Conservation (phyloP, 257 asterid genomes). For the Paraleonurus japonicus region DNA sequence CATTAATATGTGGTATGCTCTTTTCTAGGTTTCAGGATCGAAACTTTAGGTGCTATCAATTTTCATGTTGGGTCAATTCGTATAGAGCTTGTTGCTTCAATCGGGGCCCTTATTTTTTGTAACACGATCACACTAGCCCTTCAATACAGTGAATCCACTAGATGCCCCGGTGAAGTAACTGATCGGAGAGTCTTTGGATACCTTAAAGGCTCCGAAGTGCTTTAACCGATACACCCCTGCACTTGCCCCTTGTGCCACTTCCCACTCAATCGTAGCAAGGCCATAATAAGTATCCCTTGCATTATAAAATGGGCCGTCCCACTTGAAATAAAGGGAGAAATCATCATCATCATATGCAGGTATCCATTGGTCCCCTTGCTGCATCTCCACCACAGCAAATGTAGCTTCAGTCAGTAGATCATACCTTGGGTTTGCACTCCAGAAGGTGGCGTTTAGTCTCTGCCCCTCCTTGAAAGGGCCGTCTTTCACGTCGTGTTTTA, state of each 20-base stretch:
- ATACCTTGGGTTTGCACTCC: slow-evolving; percentile 58
- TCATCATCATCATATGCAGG: slow-evolving; percentile 53
- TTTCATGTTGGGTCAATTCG: too few species aligned
- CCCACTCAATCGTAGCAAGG: slow-evolving; percentile 55
- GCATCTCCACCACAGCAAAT: slow-evolving; percentile 49
- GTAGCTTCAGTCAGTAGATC: slow-evolving; percentile 58
- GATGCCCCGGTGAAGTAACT: slow-evolving; percentile 53
- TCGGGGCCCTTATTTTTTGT: too few species aligned
- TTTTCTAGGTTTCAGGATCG: too few species aligned
- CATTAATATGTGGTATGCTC: too few species aligned
- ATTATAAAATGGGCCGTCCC: slow-evolving; percentile 30
- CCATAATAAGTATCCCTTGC: slow-evolving; percentile 25
- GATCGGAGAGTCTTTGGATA: slow-evolving; percentile 25
- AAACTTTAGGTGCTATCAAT: too few species aligned
- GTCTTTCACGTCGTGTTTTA: slow-evolving; percentile 35
- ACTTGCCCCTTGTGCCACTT: slow-evolving; percentile 39
- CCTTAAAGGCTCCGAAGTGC: slow-evolving; percentile 53
- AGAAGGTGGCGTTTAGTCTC: slow-evolving; percentile 43
- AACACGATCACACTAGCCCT: not conserved
- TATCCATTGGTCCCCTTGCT: slow-evolving; percentile 36
- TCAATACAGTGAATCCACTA: slow-evolving; percentile 38
- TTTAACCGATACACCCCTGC: slow-evolving; percentile 42
- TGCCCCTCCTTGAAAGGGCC: slow-evolving; percentile 35
- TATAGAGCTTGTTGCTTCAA: too few species aligned
- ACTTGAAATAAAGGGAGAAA: slow-evolving; percentile 50